Conservation (phyloP, 2,329 filamentous ascomycete genomes). For the Fusarium sp. region DNA sequence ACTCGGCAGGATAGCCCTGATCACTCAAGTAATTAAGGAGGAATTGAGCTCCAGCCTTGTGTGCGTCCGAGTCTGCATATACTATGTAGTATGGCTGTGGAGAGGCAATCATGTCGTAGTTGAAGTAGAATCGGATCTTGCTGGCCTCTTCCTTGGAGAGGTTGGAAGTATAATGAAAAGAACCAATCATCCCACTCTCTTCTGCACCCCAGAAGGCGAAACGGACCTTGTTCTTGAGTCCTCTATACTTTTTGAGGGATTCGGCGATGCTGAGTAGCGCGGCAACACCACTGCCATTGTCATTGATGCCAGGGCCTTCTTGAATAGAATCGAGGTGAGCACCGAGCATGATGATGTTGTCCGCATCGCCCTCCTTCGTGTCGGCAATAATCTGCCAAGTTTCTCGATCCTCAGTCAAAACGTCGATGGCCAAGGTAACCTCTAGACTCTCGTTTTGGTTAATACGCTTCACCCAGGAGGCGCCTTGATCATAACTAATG, state of each 20-base stretch:
- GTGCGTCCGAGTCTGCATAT: constrained; percentile 53
- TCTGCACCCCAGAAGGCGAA: constrained; percentile 56
- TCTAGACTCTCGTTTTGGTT: constrained; percentile 46
- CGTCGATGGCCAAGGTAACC: constrained; percentile 50
- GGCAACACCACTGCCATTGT: constrained; percentile 53
- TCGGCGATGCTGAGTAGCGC: constrained; percentile 50
- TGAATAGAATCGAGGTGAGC: constrained; percentile 55
- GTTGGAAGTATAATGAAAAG: constrained; percentile 51
- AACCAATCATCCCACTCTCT: constrained; percentile 56
- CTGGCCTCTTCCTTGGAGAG: constrained; percentile 52
- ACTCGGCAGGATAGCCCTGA: constrained; percentile 46
- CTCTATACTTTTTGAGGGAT: constrained; percentile 49
- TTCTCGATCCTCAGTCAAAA: constrained; percentile 51
- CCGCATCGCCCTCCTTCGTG: constrained; percentile 53
- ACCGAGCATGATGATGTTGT: constrained; percentile 55
- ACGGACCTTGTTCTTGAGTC: constrained; percentile 54
- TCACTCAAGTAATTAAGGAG: constrained; percentile 48
- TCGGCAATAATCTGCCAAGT: constrained; percentile 56
- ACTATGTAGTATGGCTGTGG: constrained; percentile 52
- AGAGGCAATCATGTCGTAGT: constrained; percentile 76
- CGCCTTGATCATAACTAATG: constrained; percentile 48
- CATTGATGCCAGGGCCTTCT: constrained; percentile 54
- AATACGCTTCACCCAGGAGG: constrained; percentile 48
- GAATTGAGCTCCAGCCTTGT: constrained; percentile 48
- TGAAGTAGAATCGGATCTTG: constrained; percentile 74